Base-by-base conservation (phyloP, 768 basidiomycete species). In the Tremella fuciformis region DNA sequence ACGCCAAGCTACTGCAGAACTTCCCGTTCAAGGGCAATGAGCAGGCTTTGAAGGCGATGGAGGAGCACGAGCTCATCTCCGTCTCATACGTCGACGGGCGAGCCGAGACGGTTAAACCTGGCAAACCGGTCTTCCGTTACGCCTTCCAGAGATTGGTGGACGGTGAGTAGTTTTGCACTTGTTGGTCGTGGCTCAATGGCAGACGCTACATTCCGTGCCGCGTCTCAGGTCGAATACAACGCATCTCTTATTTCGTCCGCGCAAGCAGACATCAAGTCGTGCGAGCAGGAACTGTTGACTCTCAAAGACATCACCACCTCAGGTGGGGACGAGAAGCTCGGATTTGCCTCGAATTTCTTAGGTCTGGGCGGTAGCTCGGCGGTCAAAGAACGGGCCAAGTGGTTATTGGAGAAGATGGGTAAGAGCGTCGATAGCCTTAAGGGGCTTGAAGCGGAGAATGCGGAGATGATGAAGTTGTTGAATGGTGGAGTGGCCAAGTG, bases 11-110 rank as follows among this genome's bases (percentile, higher is more conserved):
- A 3, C 78, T 98, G 53, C 77, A 88, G 50, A 86, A 89, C 51
- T 87, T 86, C 71, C 90, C 89, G 0, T 96, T 93, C 84, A 92
- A 91, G 72, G 89, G 88, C n/a, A 86, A 92, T 63, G 92, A 94
- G 70, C 78, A 80, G 16, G 81, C 89, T 1, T 71, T 98, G 55
- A 82, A 89, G 60, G 84, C 82, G 25, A 86, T 98, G 84, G 94
- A 97, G 72, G 87, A 89, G 60, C 85, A 86, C 4, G 93, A 78
- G 46, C 61, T 98, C 51, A 89, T 99, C 60, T 80, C 85, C 0
- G 86, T 99, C 47, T 82, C 82, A 7, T 89, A 88, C 6, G 75
- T 81, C 18, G 85, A 94, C 60, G 91, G 91, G 26, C 86, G 90
- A 15, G 89, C 93, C 1, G 85, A 89, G 1, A 82, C 81, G 1